Base-by-base conservation (phyloP, 2,329 filamentous ascomycete genomes). In the Cladophialophora bantiana region DNA sequence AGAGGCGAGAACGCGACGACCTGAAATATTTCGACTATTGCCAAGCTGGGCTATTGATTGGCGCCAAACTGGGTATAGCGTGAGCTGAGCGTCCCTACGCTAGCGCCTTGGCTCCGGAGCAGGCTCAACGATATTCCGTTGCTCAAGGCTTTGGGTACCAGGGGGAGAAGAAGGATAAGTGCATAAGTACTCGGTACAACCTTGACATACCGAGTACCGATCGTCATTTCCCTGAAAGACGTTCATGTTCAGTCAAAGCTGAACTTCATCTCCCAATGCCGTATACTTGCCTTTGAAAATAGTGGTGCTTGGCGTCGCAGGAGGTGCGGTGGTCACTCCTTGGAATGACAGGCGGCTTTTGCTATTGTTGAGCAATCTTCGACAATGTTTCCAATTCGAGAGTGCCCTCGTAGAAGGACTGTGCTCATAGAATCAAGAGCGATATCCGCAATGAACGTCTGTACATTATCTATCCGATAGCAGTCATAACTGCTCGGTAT, bases 401-500 rank as follows among this genome's bases (percentile, higher is more conserved):
- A 1, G n/a, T 6, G 13, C 7, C 40, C 13, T 40, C 7, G 15
- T 3, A 42, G 40, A n/a, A 42, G 40, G 40, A 3, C 26, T 26
- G 26, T 18, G 40, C 13, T 42, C 15, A 5, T n/a, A 42, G 40
- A 3, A n/a, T 31, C 45, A 13, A 26, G 18, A 26, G 20, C 1
- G 3, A 13, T 31, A 15, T 26, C 15, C 2, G 4, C 31, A 50
- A 31, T 12, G 18, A 50, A 50, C 1, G 3, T 2, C 7, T 26
- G 26, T 50, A 50, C 13, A 50, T 50, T 50, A 31, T 26, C 18
- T 31, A 20, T 31, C 4, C 20, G 18, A 50, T 18, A n/a, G 10
- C 45, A 50, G 45, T 18, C 9, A 50, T 50, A 50, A 50, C 45
- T 50, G 45, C 45, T 12, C 4, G 20, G 45, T 50, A 50, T 50